These are phyloP conservation scores for Gracilaria vermiculophylla DNA, from an alignment of 23 red algal genomes.

Conservation along the genomic window DNA sequence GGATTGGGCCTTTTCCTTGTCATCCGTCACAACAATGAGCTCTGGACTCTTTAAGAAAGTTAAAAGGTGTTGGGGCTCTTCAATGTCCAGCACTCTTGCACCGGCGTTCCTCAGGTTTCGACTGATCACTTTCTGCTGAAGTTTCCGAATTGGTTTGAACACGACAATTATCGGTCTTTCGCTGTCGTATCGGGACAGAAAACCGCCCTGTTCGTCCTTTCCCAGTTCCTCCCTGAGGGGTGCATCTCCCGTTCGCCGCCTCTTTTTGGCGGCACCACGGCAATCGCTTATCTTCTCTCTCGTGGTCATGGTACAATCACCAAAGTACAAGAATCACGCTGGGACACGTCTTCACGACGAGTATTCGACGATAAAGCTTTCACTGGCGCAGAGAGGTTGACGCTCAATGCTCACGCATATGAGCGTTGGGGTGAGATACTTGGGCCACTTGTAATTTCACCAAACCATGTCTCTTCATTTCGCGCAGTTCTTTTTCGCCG, in stretches of 20 bases:
- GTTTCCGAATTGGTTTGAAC: slow-evolving; percentile 18
- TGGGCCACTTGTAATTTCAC: no score
- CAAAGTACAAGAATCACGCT: background rate
- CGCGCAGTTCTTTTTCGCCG: no score
- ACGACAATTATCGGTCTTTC: slow-evolving; percentile 20
- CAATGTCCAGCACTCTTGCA: background rate
- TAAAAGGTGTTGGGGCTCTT: background rate
- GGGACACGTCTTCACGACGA: background rate
- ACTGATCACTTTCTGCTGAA: slow-evolving; percentile 19
- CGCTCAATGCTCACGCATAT: background rate
- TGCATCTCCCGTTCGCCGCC: background rate
- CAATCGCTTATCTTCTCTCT: no score
- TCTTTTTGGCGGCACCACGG: background rate
- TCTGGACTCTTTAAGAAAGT: background rate
- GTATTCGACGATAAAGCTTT: no score
- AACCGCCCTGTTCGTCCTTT: background rate
- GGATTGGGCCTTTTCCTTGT: background rate
- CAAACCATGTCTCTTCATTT: no score
- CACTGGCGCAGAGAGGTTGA: background rate
- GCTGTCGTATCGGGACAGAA: slow-evolving; percentile 5
- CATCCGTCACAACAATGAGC: slow-evolving; percentile 38
- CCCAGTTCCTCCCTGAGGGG: background rate
- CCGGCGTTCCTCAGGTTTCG: slow-evolving; percentile 28
- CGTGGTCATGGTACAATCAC: background rate
- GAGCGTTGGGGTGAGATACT: background rate